Base-by-base conservation (phyloP, 805 yeast genomes). In the Zygosaccharomyces lentus region DNA sequence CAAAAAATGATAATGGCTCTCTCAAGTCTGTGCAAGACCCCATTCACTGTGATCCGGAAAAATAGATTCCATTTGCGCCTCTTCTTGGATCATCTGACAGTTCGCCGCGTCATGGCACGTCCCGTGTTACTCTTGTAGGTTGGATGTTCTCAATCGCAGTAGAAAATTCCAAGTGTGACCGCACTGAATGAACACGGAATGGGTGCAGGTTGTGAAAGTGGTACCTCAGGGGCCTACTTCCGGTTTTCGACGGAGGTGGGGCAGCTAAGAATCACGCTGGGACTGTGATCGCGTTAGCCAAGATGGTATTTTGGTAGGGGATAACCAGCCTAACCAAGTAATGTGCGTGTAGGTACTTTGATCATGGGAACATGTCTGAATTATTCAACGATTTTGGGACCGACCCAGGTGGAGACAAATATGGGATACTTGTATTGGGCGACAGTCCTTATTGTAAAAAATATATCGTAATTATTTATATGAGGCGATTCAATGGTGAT, bases 311-410 rank as follows among this genome's bases (percentile, higher is more conserved):
- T 7, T 45, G 17, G 42, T 23, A 6, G 32, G 15, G 24, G 16
- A 30, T 9, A 27, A 10, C 34, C 34, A 23, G 31, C 35, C 24
- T 15, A 41, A 23, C 15, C 21, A 30, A 9, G 41, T 49, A 4
- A 49, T 35, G 40, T 41, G 16, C 35, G 46, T 8, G 34, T 38
- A 10, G 25, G 38, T 9, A 38, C 53, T 12, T 29, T 49, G 10
- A 55, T 63, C 3, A 48, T 53, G 31, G 67, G 67, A 13, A 56
- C 56, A 2, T 24, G 47, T 2, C 40, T 50, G 3, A 51, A 55
- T 49, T 66, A 63, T 43, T 50, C 54, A 6, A 50, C 66, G 17
- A 29, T 56, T 2, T 8, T 39, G 3, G 44, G 44, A 3, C 62
- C 66, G 1, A 56, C 56, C 3, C 52, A 51, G 12, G n/a, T 19